Evolutionary conservation across 2,329 filamentous ascomycete species (phyloP).

Genomic region (Apiospora koreana): DNA sequence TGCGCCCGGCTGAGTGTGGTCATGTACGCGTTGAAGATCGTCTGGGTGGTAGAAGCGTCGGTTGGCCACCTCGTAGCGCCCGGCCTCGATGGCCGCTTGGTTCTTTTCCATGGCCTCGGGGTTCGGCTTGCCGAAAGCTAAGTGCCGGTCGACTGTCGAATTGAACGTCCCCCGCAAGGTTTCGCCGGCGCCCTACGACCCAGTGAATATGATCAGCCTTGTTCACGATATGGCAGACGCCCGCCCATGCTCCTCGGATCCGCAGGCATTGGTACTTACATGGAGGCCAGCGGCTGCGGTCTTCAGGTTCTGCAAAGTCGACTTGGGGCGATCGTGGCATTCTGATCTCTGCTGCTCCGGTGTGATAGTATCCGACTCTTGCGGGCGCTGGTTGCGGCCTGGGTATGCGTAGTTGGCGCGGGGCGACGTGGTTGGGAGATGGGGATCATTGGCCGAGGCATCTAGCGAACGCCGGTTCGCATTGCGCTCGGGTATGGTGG

Average conservation of each 20-base stretch:
- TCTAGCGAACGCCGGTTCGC: neutral
- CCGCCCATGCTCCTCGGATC: conserved; percentile 14
- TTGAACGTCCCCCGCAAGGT: conserved; percentile 28
- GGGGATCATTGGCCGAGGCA: too few relatives aligned
- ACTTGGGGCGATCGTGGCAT: neutral
- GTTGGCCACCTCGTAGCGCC: conserved; percentile 18
- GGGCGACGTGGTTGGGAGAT: neutral
- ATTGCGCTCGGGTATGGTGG: conserved; percentile 12
- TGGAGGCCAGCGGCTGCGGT: conserved; percentile 14
- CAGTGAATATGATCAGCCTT: conserved; percentile 14
- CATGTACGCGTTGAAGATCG: conserved; percentile 16
- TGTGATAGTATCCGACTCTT: neutral
- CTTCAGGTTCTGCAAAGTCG: conserved; percentile 13
- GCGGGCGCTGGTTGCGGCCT: conserved; percentile 12
- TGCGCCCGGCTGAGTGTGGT: neutral
- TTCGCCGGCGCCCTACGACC: conserved; percentile 24
- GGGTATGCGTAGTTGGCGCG: conserved; percentile 12
- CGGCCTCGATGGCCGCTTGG: conserved; percentile 16
- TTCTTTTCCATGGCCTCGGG: conserved; percentile 18
- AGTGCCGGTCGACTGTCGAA: conserved; percentile 22
- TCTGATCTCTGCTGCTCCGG: neutral
- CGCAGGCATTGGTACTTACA: conserved; percentile 12
- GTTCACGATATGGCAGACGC: conserved; percentile 14
- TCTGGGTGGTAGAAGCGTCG: conserved; percentile 17
- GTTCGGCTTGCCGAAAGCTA: conserved; percentile 10